phyloP scores from a whole-genome alignment of 176 grass and related monocot genomes.

The Lolium rigidum region DNA sequence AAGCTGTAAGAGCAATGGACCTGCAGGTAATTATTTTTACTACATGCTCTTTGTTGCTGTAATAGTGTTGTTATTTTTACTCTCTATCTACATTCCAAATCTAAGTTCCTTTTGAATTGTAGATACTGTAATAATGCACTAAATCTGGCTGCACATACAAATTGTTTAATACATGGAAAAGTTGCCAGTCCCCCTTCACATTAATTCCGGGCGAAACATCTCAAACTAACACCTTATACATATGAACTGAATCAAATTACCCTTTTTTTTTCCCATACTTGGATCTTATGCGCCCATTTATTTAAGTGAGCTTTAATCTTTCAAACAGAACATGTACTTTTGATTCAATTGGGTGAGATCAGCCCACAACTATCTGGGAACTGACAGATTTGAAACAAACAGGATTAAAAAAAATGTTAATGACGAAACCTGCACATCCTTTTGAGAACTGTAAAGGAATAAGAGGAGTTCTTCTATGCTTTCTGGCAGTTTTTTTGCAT shows the following conservation, averaged over 20 bases:
- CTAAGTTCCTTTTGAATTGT: conserved; percentile 4
- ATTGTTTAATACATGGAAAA: conserved; percentile 29
- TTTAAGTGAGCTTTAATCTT: neutral
- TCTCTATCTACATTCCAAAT: conserved; percentile 21
- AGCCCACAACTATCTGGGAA: conserved; percentile 16
- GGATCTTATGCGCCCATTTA: neutral
- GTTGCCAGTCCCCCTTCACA: neutral
- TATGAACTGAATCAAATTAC: conserved; percentile 24
- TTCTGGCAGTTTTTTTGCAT: neutral
- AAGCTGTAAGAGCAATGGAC: conserved; percentile 15
- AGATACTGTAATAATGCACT: conserved; percentile 2
- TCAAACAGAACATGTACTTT: neutral
- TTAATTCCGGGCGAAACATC: conserved; percentile 5
- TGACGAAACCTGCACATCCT: neutral
- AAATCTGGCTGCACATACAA: conserved; percentile 12
- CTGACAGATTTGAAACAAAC: neutral
- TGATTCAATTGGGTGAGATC: neutral
- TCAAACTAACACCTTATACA: conserved; percentile 1
- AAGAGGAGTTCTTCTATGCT: neutral
- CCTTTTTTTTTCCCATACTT: neutral
- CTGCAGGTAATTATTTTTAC: conserved; percentile 33
- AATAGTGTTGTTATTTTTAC: neutral
- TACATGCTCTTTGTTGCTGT: conserved; percentile 8
- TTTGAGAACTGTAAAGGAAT: conserved; percentile 1
- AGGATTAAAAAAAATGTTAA: neutral